These are phyloP conservation scores for Penicillium expansum DNA, from an alignment of 2,329 filamentous ascomycete genomes.

Conservation along the genomic window DNA sequence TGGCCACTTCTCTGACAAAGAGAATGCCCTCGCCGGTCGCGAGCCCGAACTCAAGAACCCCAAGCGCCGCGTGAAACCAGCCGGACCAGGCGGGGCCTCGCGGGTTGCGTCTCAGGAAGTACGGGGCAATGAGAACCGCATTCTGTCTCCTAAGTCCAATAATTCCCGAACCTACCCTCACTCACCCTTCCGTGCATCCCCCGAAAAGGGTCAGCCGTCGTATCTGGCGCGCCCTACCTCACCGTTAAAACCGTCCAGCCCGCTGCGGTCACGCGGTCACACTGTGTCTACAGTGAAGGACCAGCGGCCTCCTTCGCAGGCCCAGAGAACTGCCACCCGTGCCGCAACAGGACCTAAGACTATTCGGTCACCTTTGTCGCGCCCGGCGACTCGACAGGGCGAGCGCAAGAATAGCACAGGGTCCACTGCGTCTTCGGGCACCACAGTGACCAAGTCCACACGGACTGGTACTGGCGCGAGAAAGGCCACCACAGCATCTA, in stretches of 20 bases:
- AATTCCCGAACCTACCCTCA: slow-evolving; percentile 70
- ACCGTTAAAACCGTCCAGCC: slow-evolving; percentile 57
- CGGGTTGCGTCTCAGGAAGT: slow-evolving; percentile 45
- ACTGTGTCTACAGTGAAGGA: slow-evolving; percentile 29
- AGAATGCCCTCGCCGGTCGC: slow-evolving; percentile 57
- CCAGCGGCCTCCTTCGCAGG: slow-evolving; percentile 27
- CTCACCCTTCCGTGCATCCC: slow-evolving; percentile 49
- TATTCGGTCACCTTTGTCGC: slow-evolving; percentile 31
- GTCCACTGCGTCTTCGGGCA: slow-evolving; percentile 40
- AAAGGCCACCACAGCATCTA: slow-evolving; percentile 30
- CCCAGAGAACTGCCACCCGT: slow-evolving; percentile 31
- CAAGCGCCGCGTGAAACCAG: slow-evolving; percentile 62
- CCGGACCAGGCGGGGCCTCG: slow-evolving; percentile 37
- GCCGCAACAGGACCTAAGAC: slow-evolving; percentile 31
- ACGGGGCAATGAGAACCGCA: slow-evolving; percentile 52
- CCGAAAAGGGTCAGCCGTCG: slow-evolving; percentile 49
- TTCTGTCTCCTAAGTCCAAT: slow-evolving; percentile 78
- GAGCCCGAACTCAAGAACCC: slow-evolving; percentile 57
- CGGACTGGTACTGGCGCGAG: slow-evolving; percentile 29
- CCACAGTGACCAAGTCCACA: slow-evolving; percentile 36
- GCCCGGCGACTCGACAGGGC: slow-evolving; percentile 41
- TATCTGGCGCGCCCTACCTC: slow-evolving; percentile 60
- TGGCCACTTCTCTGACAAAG: slow-evolving; percentile 67
- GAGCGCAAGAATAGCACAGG: slow-evolving; percentile 40
- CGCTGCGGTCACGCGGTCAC: slow-evolving; percentile 32